Evolutionary conservation across 345 rosid species (phyloP).

Genomic region (Draba incana): DNA sequence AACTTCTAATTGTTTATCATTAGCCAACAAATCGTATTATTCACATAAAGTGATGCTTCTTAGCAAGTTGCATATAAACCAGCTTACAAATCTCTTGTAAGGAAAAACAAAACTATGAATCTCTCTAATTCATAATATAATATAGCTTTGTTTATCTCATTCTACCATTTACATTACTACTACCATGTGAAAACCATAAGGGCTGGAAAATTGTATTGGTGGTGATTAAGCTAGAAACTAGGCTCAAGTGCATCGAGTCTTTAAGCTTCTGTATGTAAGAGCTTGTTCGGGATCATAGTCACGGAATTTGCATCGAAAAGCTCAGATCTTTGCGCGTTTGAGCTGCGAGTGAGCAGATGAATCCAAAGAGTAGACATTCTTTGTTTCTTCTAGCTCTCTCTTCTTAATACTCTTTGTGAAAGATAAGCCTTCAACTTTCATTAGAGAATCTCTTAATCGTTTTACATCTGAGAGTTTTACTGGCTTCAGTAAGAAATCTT

Average conservation of each 20-base stretch:
- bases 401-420: slow-evolving; percentile 45
- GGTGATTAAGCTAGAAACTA: slow-evolving; percentile 11
- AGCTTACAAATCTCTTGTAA: slow-evolving; percentile 36
- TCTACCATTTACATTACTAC: slow-evolving; percentile 33
- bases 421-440: slow-evolving; percentile 42
- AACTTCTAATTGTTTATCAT: slow-evolving; percentile 6
- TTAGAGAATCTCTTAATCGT: slow-evolving; percentile 61
- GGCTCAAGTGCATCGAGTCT: slow-evolving; percentile 1
- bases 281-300: not conserved
- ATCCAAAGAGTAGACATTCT: slow-evolving; percentile 28
- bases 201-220: slow-evolving; percentile 27
- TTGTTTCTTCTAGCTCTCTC: slow-evolving; percentile 52
- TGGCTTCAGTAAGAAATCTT: slow-evolving; percentile 77
- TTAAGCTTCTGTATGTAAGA: slow-evolving; percentile 13
- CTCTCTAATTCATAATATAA: slow-evolving; percentile 9
- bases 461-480: slow-evolving; percentile 70
- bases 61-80: not conserved
- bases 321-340: slow-evolving; percentile 36
- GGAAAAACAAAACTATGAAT: slow-evolving; percentile 4
- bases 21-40: slow-evolving; percentile 4
- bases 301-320: slow-evolving; percentile 9
- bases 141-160: not conserved
- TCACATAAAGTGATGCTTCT: slow-evolving; percentile 20
- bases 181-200: not conserved
- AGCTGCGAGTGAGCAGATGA: slow-evolving; percentile 29